Conservation (phyloP, 345 rosid species). For the Syzygium aromaticum region DNA sequence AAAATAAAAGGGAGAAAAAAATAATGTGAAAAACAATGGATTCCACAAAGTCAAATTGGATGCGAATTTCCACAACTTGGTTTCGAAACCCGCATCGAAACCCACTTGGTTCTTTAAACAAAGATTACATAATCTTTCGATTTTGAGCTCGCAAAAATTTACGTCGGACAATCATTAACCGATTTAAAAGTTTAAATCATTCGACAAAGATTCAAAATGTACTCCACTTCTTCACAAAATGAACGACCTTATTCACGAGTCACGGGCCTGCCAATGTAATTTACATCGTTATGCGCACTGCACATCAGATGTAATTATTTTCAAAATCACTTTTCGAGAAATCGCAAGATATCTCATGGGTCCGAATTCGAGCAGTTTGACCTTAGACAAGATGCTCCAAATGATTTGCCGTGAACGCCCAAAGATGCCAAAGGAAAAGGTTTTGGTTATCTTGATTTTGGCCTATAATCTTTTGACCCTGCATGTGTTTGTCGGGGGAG, state of each 20-base stretch:
- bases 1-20: neutral
- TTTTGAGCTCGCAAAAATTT: neutral
- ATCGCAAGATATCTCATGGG: neutral
- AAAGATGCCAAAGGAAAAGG: neutral
- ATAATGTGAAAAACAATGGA: neutral
- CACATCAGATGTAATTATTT: neutral
- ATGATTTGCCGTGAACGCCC: neutral
- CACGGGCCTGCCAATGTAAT: neutral
- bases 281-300: too few species aligned
- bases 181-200: fast-evolving
- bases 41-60: fast-evolving
- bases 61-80: neutral
- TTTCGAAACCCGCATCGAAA: neutral
- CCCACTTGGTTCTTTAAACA: too few species aligned
- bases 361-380: neutral
- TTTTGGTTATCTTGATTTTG: neutral
- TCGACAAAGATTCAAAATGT: neutral
- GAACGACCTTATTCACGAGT: neutral
- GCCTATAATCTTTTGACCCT: neutral
- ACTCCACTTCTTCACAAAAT: neutral
- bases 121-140: too few species aligned
- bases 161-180: neutral
- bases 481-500: neutral
- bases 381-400: neutral
- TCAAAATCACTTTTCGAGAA: neutral